Percentiles rank a stretch among this genome's conserved stretches.
Conservation (phyloP, 257 asterid species). For the Plantago major region DNA sequence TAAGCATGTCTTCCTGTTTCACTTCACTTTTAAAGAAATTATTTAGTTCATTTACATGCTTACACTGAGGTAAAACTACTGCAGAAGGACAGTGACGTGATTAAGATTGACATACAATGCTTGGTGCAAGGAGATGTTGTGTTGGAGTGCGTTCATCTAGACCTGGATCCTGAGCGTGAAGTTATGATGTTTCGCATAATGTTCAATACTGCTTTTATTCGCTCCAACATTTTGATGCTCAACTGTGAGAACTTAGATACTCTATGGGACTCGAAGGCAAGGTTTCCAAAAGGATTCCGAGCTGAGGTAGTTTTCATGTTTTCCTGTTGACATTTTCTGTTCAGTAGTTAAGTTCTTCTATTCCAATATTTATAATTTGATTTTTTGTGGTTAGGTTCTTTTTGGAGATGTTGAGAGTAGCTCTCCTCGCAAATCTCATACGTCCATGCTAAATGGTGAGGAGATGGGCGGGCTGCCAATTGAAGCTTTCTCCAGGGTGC, state of each 20-base stretch:
- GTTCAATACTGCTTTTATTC: conserved; percentile 96
- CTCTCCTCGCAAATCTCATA: conserved; percentile 58
- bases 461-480: conserved; percentile 90
- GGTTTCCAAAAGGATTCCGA: conserved; percentile 87
- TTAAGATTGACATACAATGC: conserved; percentile 95
- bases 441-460: conserved; percentile 72
- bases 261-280: conserved; percentile 88
- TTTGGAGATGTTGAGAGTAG: conserved; percentile 93
- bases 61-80: conserved; percentile 21
- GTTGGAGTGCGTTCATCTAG: conserved; percentile 87
- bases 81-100: conserved; percentile 96
- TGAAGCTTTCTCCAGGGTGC: conserved; percentile 91
- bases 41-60: conserved; percentile 6
- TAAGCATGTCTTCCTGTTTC: conserved; percentile 26
- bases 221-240: conserved; percentile 91
- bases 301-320: conserved; percentile 66
- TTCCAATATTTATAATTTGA: conserved; percentile 20
- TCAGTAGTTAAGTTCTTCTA: conserved; percentile 13
- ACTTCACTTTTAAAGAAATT: conserved; percentile 5
- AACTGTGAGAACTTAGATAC: conserved; percentile 88
- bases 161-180: conserved; percentile 94
- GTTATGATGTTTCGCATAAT: conserved; percentile 94
- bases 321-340: conserved; percentile 13
- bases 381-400: conserved; percentile 50
- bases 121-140: conserved; percentile 99